Evolutionary conservation across 1,139 yeast genomes (phyloP), one percentile per base, ranked within the genome.

Genomic region (Yamadazyma atlantica): DNA sequence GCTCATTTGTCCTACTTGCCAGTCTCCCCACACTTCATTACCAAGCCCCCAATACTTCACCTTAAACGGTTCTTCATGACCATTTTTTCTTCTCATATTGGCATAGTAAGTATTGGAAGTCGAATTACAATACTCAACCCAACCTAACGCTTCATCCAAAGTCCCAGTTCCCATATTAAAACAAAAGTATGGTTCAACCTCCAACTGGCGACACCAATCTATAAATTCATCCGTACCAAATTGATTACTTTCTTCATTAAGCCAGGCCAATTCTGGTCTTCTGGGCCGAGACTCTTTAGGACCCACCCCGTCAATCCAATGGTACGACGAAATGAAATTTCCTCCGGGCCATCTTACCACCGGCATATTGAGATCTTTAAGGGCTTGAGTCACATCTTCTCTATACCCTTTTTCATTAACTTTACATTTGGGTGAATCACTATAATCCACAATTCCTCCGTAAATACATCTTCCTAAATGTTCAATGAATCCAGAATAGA

Each of bases 91-190:
- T 37, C 66, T 57, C 26, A 48, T 39, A 22, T 48, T 48, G 27
- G 51, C 51, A 38, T 48, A 60, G 35, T 58, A 57, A 5, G 66
- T 60, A 41, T 60, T 52, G 6, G 49, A 49, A 30, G 49, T 50
- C 3, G 61, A 54, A 42, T 60, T 60, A 42, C 66, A 60, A 39
- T 60, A 60, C 38, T 60, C 66, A 33, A 60, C 41, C 66, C 66
- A 60, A 3, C 51, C 62, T 17, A 60, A 43, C 2, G 66, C 65
- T 40, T 60, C 66, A 37, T 56, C 61, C 28, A 60, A 49, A 7
- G 65, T 60, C 22, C 65, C 66, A 4, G 65, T 60, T 9, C 65
- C 65, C 65, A 60, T 60, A 42, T 60, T 60, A 26, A 60, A 42
- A 43, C 65, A 60, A 14, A 60, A 39, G 35, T 58, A 60, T 2